Evolutionary conservation across 2,329 filamentous ascomycete genomes (phyloP).

Genomic region (Uncinocarpus reesii): DNA sequence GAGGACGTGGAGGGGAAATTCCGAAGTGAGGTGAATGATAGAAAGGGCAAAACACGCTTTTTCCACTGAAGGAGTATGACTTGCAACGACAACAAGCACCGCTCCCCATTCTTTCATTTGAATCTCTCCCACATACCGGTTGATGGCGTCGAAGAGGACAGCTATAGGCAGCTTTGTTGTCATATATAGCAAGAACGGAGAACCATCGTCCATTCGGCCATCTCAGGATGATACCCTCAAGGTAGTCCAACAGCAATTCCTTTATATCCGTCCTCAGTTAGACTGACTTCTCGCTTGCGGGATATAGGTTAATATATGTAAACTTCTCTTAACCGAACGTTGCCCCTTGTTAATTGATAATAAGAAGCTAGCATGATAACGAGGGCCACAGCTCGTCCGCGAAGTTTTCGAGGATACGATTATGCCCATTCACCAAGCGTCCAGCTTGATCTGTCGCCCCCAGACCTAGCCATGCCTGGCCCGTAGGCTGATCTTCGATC

Average conservation of each 20-base stretch:
- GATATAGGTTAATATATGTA: too few relatives aligned
- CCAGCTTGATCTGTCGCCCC: slow-evolving; percentile 41
- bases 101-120: slow-evolving; percentile 2
- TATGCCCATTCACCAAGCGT: slow-evolving; percentile 38
- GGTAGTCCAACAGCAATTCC: too few relatives aligned
- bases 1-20: neutral
- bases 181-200: neutral
- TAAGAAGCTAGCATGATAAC: neutral
- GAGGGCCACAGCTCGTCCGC: neutral
- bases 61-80: neutral
- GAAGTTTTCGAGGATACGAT: neutral
- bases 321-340: too few relatives aligned
- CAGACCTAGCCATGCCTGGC: slow-evolving; percentile 23
- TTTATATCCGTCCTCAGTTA: too few relatives aligned
- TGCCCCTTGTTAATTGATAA: too few relatives aligned
- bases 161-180: neutral
- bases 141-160: neutral
- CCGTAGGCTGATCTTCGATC: slow-evolving; percentile 33
- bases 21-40: neutral
- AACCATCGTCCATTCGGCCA: too few relatives aligned
- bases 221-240: too few relatives aligned
- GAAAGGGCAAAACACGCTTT: neutral
- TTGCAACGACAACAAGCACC: neutral
- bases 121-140: neutral
- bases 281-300: too few relatives aligned